Conservation (phyloP, 2,329 filamentous ascomycete genomes). For the Zymoseptoria crescenta region DNA sequence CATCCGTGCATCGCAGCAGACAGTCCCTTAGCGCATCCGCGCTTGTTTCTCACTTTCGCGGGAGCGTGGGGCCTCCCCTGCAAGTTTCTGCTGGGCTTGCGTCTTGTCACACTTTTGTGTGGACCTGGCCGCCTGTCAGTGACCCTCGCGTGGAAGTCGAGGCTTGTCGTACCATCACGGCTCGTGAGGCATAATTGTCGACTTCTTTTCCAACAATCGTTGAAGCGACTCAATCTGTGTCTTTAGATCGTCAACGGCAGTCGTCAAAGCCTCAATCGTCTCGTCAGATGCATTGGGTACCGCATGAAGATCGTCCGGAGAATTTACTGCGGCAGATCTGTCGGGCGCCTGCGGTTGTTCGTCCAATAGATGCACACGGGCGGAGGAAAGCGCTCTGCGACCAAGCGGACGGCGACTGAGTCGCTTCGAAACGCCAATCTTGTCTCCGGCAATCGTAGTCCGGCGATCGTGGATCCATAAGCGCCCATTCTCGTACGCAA, state of each 20-base stretch:
- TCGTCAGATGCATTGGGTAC: constrained; percentile 7
- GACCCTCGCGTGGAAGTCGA: background rate
- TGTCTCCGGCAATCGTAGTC: constrained; percentile 6
- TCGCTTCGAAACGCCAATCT: constrained; percentile 8
- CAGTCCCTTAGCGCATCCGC: background rate
- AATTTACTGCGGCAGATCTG: constrained; percentile 7
- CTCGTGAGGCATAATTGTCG: background rate
- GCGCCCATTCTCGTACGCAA: constrained; percentile 52
- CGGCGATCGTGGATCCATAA: constrained; percentile 17
- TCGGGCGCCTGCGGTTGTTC: constrained; percentile 13
- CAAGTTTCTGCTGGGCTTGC: background rate
- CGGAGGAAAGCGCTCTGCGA: constrained; percentile 11
- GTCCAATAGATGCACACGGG: constrained; percentile 11
- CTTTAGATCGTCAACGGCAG: constrained; percentile 17
- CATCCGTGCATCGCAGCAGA: no score
- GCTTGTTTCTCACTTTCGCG: no score
- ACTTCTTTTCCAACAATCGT: constrained; percentile 10
- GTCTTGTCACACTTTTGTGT: background rate
- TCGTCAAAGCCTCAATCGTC: constrained; percentile 13
- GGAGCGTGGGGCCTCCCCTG: background rate
- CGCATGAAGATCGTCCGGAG: constrained; percentile 9
- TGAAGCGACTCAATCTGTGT: constrained; percentile 16
- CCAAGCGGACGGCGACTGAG: constrained; percentile 14
- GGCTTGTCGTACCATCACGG: constrained; percentile 1
- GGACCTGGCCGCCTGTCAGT: background rate